Base-by-base conservation (phyloP, 768 basidiomycete genomes). In the Gloeopeniophorella convolvens region DNA sequence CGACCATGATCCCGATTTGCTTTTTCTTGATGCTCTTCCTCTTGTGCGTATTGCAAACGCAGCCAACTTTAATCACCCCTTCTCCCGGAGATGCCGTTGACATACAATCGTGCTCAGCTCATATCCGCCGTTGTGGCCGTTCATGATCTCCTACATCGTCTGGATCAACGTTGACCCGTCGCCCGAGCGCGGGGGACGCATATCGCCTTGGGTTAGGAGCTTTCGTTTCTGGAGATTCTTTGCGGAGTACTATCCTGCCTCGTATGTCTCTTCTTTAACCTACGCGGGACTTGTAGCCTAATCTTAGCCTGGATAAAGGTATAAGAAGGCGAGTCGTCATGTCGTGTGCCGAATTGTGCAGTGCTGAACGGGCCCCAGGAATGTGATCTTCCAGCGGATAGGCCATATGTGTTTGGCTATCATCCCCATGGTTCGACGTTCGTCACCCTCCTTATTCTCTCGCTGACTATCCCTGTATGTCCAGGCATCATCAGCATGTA, bases 401-500 rank as follows among this genome's bases (percentile, higher is more conserved):
- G 93, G 55, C 85, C 89, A 16, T 99, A 99, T 68, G 78, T 99
- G 12, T 99, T 99, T 68, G 96, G 95, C 7, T 97, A 97, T 67
- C 96, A 99, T 67, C 96, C 96, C 15, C 96, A 99, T 67, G 96
- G 94, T 84, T 52, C 28, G 77, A 63, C 35, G n/a, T 27, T 18
- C n/a, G 1, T 51, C 26, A 30, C 18, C 52, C 4, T 28, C 24
- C 37, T 35, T 32, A 33, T 51, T 9, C 45, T 44, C 30, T 34
- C 11, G 28, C 27, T 20, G 41, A 33, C 26, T 21, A n/a, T 3
- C 15, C 34, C 7, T 2, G 11, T 41, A 21, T 7, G 10, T 23
- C 23, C 57, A 93, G 90, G 93, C 33, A 97, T 99, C 58, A 97
- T 99, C 65, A 94, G 95, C 60, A 97, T 96, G 93, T 95, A 72